Conservation (phyloP, 495 filamentous ascomycete genomes). For the Rhypophila decipiens region DNA sequence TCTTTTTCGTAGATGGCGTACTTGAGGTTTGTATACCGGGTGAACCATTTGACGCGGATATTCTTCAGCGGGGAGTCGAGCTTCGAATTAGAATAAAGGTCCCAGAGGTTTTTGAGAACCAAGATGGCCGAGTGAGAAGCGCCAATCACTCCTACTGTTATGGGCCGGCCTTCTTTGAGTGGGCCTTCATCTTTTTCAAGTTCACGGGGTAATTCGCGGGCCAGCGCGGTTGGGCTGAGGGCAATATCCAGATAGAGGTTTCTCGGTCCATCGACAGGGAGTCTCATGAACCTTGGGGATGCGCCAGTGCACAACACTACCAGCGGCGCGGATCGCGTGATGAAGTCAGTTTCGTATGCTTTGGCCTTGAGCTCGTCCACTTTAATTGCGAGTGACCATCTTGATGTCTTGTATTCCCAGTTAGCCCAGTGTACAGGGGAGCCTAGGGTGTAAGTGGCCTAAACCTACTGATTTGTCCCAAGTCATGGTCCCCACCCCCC, state of each 20-base stretch:
- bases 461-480: constrained; percentile 1
- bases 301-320: constrained; percentile 20
- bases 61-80: constrained; percentile 39
- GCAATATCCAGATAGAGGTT: constrained; percentile 6
- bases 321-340: constrained; percentile 7
- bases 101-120: constrained; percentile 35
- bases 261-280: background rate
- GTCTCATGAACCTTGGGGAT: background rate
- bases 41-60: constrained; percentile 22
- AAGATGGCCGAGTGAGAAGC: constrained; percentile 29
- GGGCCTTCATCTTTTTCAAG: background rate
- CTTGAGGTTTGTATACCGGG: constrained; percentile 15
- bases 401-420: background rate
- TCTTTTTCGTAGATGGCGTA: constrained; percentile 13
- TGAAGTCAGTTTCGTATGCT: too few species aligned
- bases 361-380: background rate
- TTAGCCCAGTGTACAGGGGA: too few species aligned
- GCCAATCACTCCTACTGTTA: constrained; percentile 17
- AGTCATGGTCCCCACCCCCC: background rate
- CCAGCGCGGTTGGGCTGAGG: constrained; percentile 5
- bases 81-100: constrained; percentile 13
- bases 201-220: background rate
- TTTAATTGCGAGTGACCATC: constrained; percentile 6
- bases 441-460: too few species aligned
- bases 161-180: background rate